Conservation (phyloP, 129 eudicot species). For the Mikania micrantha region DNA sequence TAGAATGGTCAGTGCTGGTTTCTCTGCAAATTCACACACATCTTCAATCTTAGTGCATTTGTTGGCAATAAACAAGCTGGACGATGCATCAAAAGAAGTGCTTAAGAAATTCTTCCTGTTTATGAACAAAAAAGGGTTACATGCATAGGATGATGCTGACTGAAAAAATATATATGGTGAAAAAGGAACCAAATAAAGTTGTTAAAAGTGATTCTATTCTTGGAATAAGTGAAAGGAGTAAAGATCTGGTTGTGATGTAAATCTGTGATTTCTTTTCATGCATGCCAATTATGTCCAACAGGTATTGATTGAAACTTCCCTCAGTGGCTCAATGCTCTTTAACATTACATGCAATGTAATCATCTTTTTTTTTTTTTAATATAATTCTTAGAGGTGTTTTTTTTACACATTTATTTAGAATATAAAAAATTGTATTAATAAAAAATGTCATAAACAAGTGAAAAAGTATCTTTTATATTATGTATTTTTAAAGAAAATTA, state of each 20-base stretch:
- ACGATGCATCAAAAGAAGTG: neutral
- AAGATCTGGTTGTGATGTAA: neutral
- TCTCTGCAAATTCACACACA: conserved; percentile 13
- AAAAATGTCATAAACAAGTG: too few relatives aligned
- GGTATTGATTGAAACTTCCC: neutral
- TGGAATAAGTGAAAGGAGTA: neutral
- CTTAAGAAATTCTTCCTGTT: conserved; percentile 8
- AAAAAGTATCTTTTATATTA: too few relatives aligned
- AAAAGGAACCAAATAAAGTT: neutral
- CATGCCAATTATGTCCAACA: neutral
- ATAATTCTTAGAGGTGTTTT: too few relatives aligned
- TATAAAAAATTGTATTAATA: too few relatives aligned
- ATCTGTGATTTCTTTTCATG: neutral
- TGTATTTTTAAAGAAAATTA: too few relatives aligned
- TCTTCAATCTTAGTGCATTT: neutral
- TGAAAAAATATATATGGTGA: neutral
- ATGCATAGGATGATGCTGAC: neutral
- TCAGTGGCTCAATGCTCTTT: neutral
- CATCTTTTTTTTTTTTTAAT: neutral
- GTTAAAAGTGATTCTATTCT: neutral
- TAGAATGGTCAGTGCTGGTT: conserved; percentile 23
- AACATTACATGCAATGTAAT: neutral
- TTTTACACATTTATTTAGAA: too few relatives aligned
- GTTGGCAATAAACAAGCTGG: conserved; percentile 4
- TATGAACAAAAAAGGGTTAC: neutral